Conservation (phyloP, 2,329 filamentous ascomycete species). For the Talaromyces marneffei region DNA sequence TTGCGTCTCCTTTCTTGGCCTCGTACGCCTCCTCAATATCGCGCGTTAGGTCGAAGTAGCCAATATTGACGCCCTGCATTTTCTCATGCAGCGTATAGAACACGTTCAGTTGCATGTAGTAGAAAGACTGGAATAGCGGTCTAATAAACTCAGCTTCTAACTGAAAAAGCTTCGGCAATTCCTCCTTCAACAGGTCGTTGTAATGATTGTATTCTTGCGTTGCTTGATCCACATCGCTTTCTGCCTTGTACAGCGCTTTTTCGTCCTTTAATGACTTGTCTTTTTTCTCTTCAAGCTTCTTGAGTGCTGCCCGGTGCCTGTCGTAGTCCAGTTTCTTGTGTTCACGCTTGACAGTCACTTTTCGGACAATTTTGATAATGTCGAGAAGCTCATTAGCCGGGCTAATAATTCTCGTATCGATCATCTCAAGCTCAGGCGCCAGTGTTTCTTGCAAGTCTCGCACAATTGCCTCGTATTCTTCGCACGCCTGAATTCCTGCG, state of each 20-base stretch:
- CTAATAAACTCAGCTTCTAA: constrained; percentile 93
- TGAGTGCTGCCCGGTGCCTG: constrained; percentile 71
- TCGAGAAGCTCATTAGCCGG: constrained; percentile 90
- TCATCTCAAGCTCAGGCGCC: constrained; percentile 93
- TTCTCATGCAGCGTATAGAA: constrained; percentile 97
- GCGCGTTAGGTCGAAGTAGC: constrained; percentile 88
- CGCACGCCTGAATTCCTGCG: constrained; percentile 89
- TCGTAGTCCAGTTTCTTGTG: constrained; percentile 98
- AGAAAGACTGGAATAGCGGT: constrained; percentile 96
- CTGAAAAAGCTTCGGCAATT: constrained; percentile 82
- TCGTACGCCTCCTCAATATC: constrained; percentile 90
- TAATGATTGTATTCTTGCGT: constrained; percentile 98
- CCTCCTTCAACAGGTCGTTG: constrained; percentile 93
- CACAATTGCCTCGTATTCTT: constrained; percentile 91
- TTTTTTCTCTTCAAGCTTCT: constrained; percentile 97
- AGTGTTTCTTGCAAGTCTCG: constrained; percentile 83
- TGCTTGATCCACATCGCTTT: constrained; percentile 81
- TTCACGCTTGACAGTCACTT: constrained; percentile 80
- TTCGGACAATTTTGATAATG: constrained; percentile 92
- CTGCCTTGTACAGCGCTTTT: constrained; percentile 92
- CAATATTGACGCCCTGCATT: constrained; percentile 96
- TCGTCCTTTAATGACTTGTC: constrained; percentile 95
- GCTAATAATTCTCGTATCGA: constrained; percentile 81
- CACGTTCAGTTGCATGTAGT: constrained; percentile 99
- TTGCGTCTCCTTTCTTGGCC: constrained; percentile 79